Evolutionary conservation across 1,139 yeast genomes (phyloP), one percentile per base, ranked within the genome.

Genomic region (Blastobotrys arbuscula): DNA sequence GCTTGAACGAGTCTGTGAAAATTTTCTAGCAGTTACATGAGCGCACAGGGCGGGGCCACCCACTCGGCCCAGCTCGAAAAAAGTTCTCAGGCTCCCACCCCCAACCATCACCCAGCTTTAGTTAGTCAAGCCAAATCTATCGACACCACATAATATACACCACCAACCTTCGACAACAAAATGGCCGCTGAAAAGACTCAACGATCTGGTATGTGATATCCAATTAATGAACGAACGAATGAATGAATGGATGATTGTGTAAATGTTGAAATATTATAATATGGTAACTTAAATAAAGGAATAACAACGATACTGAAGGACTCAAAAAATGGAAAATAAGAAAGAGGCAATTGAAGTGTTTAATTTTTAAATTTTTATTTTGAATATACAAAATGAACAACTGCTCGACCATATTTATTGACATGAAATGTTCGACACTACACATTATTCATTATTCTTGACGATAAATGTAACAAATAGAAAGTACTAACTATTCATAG

Each of bases 401-500:
- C 36, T 16, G 19, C 5, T 9, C 16, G 19, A 8, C 7, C 36
- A 33, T 15, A 33, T 19, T 5, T 19, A 34, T 5, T 34, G 9
- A 34, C 18, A 34, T 3, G 23, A 34, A 13, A 3, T 34, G 9
- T 33, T 33, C 16, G 10, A n/a, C 39, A 6, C 6, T 15, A 9
- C 36, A 15, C 7, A 33, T 15, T 7, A 33, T 5, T 16, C 19
- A 33, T 6, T 10, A 33, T 15, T 16, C 36, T 6, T 16, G 19
- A 9, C 36, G 10, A 33, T 7, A 33, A 15, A n/a, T 16, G 6
- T 16, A 9, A 33, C 8, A 33, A 16, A 5, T 16, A 16, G 19
- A 16, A 16, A 39, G 9, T 28, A 18, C 44, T 40, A 40, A 40
- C 44, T 12, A 8, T 3, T 21, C 18, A 10, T 54, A 84, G 98